Conservation (phyloP, 2,329 filamentous ascomycete genomes). For the Sarocladium strictum region DNA sequence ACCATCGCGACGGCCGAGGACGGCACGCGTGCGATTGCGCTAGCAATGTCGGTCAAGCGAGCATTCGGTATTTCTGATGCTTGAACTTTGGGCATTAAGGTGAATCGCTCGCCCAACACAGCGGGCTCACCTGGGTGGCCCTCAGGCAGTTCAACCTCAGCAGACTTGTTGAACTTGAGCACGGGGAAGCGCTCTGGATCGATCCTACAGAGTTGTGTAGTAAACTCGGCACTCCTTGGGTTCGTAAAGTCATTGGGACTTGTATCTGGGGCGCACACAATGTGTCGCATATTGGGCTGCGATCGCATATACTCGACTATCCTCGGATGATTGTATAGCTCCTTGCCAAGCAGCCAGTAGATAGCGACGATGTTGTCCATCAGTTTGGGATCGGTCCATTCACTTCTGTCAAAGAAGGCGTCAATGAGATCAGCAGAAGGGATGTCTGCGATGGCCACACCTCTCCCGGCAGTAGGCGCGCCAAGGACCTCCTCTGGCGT, state of each 20-base stretch:
- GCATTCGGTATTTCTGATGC: not conserved
- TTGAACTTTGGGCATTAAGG: conserved; percentile 14
- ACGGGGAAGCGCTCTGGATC: conserved; percentile 69
- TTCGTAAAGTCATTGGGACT: conserved; percentile 72
- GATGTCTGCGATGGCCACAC: conserved; percentile 75
- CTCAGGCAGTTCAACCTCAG: conserved; percentile 16
- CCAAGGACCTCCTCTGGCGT: conserved; percentile 85
- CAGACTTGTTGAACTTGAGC: conserved; percentile 57
- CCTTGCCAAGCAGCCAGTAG: conserved; percentile 75
- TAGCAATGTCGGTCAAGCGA: conserved; percentile 20
- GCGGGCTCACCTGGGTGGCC: not conserved
- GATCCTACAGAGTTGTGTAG: conserved; percentile 64
- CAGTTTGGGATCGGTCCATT: conserved; percentile 61
- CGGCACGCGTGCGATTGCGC: conserved; percentile 26
- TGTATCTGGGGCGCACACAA: conserved; percentile 68
- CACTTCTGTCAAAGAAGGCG: conserved; percentile 60
- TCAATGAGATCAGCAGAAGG: conserved; percentile 66
- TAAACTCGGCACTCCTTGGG: conserved; percentile 58
- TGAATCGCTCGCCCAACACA: not conserved
- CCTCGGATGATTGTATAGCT: conserved; percentile 54
- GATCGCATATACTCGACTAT: conserved; percentile 65
- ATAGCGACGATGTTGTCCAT: conserved; percentile 63
- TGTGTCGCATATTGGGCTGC: conserved; percentile 59
- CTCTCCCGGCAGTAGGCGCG: conserved; percentile 58
- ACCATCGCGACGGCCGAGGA: conserved; percentile 39